A percentile compares a stretch with the other conserved stretches of the same genome.
Conservation (phyloP, 2,329 filamentous ascomycete genomes). For the Claviceps spartinae region DNA sequence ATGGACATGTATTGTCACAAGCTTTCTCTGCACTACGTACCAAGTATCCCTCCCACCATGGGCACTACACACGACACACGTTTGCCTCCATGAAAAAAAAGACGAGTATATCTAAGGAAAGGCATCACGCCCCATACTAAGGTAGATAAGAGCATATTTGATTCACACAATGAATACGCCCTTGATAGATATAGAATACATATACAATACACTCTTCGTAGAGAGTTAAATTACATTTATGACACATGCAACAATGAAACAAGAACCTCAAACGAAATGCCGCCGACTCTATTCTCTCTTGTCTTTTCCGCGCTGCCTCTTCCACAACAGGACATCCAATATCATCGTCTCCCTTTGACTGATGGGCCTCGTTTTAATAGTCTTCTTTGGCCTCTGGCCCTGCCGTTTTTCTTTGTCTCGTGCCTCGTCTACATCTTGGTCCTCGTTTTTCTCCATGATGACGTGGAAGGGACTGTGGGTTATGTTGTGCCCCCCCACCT, state of each 20-base stretch:
- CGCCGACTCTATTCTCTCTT: neutral
- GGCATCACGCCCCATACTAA: too few relatives aligned
- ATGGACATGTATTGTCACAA: too few relatives aligned
- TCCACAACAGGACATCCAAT: conserved; percentile 3
- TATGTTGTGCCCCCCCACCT: neutral
- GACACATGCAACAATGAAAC: neutral
- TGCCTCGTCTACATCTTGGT: neutral
- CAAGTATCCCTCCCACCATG: too few relatives aligned
- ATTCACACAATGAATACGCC: too few relatives aligned
- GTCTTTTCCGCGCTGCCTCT: neutral
- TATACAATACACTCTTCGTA: too few relatives aligned
- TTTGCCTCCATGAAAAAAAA: too few relatives aligned
- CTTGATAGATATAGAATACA: too few relatives aligned
- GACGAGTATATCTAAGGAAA: too few relatives aligned
- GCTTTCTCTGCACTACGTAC: too few relatives aligned
- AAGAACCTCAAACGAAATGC: neutral
- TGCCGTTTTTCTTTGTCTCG: neutral
- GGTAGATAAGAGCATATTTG: too few relatives aligned
- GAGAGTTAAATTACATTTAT: too few relatives aligned
- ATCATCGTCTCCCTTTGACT: conserved; percentile 1
- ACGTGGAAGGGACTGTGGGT: conserved; percentile 5
- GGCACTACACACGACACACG: too few relatives aligned
- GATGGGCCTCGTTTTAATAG: conserved; percentile 1
- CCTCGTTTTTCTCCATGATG: neutral
- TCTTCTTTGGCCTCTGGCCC: neutral